A percentile compares a stretch with the other conserved stretches of the same genome.
phyloP scores from a whole-genome alignment of 495 filamentous ascomycete species.

The Acidomyces sp. region DNA sequence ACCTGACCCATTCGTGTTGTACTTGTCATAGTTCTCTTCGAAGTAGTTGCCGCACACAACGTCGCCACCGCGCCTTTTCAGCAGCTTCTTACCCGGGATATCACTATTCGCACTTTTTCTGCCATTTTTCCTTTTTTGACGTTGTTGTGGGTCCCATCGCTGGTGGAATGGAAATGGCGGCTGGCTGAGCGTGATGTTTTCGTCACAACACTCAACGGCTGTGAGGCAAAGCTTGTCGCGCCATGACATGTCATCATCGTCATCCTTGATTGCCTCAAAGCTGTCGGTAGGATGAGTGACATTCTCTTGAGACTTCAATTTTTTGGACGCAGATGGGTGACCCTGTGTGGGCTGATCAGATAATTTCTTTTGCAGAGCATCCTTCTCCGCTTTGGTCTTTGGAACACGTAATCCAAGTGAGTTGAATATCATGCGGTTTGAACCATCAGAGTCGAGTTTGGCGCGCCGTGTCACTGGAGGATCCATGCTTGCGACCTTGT shows the following conservation, averaged over 20 bases:
- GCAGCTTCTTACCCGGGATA: conserved; percentile 32
- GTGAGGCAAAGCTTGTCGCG: conserved; percentile 54
- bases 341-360: conserved; percentile 1
- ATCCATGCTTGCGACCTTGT: conserved; percentile 1
- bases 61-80: conserved; percentile 35
- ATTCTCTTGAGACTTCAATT: conserved; percentile 18
- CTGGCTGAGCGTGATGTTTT: conserved; percentile 40
- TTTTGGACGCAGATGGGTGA: too few relatives aligned
- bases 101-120: conserved; percentile 40
- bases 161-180: conserved; percentile 87
- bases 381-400: conserved; percentile 53
- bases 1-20: conserved; percentile 17
- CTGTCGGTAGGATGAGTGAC: conserved; percentile 22
- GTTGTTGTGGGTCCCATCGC: conserved; percentile 71
- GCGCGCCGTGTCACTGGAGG: conserved; percentile 27
- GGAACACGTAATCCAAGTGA: conserved; percentile 58
- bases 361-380: conserved; percentile 46
- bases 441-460: conserved; percentile 50
- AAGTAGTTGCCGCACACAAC: conserved; percentile 11
- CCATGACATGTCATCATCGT: conserved; percentile 45
- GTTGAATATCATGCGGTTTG: conserved; percentile 55
- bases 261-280: conserved; percentile 11
- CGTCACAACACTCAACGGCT: conserved; percentile 69
- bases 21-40: conserved; percentile 21
- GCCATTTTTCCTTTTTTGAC: conserved; percentile 21